These are phyloP conservation scores for Aspergillus nomiae DNA, from an alignment of 2,329 filamentous ascomycete species.

Conservation along the genomic window DNA sequence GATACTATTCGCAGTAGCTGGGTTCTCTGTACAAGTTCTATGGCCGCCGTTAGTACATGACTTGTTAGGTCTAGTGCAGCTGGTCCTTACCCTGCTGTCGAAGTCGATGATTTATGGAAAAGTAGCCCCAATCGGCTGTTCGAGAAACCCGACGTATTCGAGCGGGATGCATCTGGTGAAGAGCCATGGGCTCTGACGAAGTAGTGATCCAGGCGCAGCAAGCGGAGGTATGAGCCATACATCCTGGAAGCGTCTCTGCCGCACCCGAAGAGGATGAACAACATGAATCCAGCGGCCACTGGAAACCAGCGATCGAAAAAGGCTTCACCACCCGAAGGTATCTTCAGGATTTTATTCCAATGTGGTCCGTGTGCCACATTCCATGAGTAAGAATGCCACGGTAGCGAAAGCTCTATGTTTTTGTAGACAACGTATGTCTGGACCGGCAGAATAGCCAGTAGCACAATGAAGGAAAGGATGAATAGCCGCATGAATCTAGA, in stretches of 20 bases:
- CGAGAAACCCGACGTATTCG: slow-evolving; percentile 24
- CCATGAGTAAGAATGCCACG: slow-evolving; percentile 56
- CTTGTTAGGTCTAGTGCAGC: not conserved
- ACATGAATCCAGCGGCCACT: slow-evolving; percentile 54
- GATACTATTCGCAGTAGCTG: not conserved
- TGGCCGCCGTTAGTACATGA: slow-evolving; percentile 1
- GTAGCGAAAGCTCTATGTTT: slow-evolving; percentile 40
- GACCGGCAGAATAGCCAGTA: slow-evolving; percentile 57
- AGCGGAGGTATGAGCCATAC: slow-evolving; percentile 51
- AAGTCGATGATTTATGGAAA: slow-evolving; percentile 23
- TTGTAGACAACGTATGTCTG: slow-evolving; percentile 53
- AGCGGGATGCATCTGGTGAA: slow-evolving; percentile 12
- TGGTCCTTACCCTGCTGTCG: slow-evolving; percentile 19
- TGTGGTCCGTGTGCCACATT: slow-evolving; percentile 50
- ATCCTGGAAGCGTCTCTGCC: slow-evolving; percentile 61
- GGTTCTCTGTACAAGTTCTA: slow-evolving; percentile 13
- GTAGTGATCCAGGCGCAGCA: slow-evolving; percentile 43
- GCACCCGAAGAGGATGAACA: slow-evolving; percentile 67
- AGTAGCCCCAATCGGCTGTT: slow-evolving; percentile 31
- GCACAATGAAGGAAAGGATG: slow-evolving; percentile 55
- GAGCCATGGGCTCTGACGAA: slow-evolving; percentile 29
- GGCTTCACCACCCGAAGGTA: slow-evolving; percentile 48
- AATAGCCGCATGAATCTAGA: slow-evolving; percentile 62
- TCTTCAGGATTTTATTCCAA: slow-evolving; percentile 54
- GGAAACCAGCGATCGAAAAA: slow-evolving; percentile 61